Base-by-base conservation (phyloP, 768 basidiomycete genomes). In the Russula olivacea region DNA sequence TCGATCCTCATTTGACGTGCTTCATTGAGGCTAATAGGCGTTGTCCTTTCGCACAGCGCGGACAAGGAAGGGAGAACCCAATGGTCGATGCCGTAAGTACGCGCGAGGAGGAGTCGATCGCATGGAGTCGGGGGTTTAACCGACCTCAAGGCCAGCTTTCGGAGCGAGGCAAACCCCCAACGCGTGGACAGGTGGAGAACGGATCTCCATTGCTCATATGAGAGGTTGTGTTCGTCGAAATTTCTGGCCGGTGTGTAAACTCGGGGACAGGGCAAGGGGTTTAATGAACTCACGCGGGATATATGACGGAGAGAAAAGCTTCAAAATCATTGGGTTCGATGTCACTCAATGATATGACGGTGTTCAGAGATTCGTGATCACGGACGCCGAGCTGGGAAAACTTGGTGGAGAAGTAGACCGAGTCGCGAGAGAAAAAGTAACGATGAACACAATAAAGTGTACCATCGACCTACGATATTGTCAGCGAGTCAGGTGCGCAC, bases 91-190 rank as follows among this genome's bases (percentile, higher is more conserved):
- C 23, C 43, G 43, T 68, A 68, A 19, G 64, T 56, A 53, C 64
- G 66, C 23, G 60, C 66, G 55, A 66, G 66, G 23, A 59, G 43
- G 25, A 68, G 58, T 38, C 45, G 59, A 23, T 66, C 64, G 50
- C 40, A 55, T 23, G 64, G 30, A 4, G 61, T 62, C 38, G 64
- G 61, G n/a, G 61, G 63, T 21, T 23, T 40, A 4, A 65, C 55
- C 21, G 55, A 62, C 51, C 17, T 65, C 54, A 65, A 28, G 36
- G 64, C 61, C 28, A 65, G 61, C 11, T 50, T 63, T 67, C 62
- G 75, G 67, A 68, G 73, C 55, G 59, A 65, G 48, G 68, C 70
- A 61, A 66, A 73, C 59, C 59, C 72, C 76, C 40, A 78, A 49
- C 30, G 72, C 62, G 70, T 64, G 14, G 72, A 68, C 50, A 71